These are phyloP conservation scores for Lactuca sativa DNA, from an alignment of 129 eudicot genomes.

Conservation along the genomic window DNA sequence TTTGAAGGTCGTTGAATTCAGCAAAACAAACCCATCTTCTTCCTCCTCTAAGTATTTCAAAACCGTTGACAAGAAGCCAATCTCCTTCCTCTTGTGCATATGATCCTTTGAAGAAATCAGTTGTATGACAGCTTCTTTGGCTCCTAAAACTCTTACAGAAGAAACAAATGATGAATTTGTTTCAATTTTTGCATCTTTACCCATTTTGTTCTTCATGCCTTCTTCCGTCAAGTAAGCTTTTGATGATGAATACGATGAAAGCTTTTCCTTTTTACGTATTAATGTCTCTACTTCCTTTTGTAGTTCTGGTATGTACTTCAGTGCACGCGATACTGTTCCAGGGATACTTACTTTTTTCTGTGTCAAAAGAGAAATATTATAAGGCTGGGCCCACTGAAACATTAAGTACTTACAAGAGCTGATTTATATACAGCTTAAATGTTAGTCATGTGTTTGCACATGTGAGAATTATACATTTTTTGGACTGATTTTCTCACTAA, in stretches of 20 bases:
- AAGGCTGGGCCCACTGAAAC: background rate
- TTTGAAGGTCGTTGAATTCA: background rate
- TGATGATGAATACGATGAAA: background rate
- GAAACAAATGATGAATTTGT: background rate
- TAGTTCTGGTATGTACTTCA: slow-evolving; percentile 75
- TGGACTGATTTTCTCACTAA: background rate
- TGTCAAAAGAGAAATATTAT: background rate
- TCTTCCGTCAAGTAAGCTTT: background rate
- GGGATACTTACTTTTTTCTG: slow-evolving; percentile 86
- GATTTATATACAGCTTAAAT: background rate
- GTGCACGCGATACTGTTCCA: slow-evolving; percentile 51
- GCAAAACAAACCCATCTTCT: background rate
- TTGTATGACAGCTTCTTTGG: background rate
- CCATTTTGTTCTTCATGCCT: background rate
- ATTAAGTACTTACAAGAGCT: background rate
- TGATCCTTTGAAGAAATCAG: background rate
- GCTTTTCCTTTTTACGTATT: slow-evolving; percentile 41
- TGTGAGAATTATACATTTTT: too few species aligned
- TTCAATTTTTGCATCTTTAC: background rate
- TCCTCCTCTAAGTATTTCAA: background rate
- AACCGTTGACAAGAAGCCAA: slow-evolving; percentile 6
- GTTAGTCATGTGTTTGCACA: background rate
- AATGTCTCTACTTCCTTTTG: slow-evolving; percentile 60
- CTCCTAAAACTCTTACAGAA: background rate
- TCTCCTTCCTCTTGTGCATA: background rate